These are phyloP conservation scores for Metschnikowia continentalis DNA, from an alignment of 805 yeast genomes.

Conservation along the genomic window DNA sequence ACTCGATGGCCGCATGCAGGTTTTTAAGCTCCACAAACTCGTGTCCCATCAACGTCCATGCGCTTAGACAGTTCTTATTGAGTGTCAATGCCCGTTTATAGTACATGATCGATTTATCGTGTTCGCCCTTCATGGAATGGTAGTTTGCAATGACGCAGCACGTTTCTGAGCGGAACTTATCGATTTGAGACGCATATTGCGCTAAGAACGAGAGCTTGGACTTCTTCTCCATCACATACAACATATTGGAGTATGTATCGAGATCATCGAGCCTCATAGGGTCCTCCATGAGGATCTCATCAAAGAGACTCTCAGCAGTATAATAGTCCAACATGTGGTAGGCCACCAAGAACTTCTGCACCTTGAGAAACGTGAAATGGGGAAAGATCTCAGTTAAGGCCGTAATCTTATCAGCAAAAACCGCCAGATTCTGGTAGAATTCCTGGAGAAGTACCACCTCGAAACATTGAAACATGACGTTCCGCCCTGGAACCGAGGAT, in stretches of 20 bases:
- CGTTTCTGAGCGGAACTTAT: constrained; percentile 87
- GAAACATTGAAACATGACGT: constrained; percentile 49
- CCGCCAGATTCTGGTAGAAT: constrained; percentile 63
- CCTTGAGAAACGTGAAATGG: constrained; percentile 62
- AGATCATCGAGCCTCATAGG: constrained; percentile 87
- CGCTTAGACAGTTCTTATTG: constrained; percentile 75
- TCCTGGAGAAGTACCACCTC: constrained; percentile 69
- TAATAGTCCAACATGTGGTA: constrained; percentile 83
- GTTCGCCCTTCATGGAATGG: constrained; percentile 87
- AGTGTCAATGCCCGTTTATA: constrained; percentile 84
- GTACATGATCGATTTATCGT: constrained; percentile 90
- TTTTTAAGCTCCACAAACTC: constrained; percentile 95
- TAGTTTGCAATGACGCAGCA: constrained; percentile 93
- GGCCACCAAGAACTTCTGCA: constrained; percentile 77
- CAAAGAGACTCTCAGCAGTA: constrained; percentile 76
- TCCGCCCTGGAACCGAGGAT: constrained; percentile 23
- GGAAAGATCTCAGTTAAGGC: constrained; percentile 59
- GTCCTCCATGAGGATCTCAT: constrained; percentile 64
- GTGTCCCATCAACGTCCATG: constrained; percentile 99
- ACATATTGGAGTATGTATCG: constrained; percentile 90
- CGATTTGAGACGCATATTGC: constrained; percentile 76
- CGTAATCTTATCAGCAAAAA: constrained; percentile 47
- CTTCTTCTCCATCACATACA: constrained; percentile 88
- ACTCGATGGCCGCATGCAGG: constrained; percentile 95
- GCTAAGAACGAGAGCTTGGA: constrained; percentile 83